Evolutionary conservation across 2,329 filamentous ascomycete genomes (phyloP).

Genomic region (Aspergillus sp.): DNA sequence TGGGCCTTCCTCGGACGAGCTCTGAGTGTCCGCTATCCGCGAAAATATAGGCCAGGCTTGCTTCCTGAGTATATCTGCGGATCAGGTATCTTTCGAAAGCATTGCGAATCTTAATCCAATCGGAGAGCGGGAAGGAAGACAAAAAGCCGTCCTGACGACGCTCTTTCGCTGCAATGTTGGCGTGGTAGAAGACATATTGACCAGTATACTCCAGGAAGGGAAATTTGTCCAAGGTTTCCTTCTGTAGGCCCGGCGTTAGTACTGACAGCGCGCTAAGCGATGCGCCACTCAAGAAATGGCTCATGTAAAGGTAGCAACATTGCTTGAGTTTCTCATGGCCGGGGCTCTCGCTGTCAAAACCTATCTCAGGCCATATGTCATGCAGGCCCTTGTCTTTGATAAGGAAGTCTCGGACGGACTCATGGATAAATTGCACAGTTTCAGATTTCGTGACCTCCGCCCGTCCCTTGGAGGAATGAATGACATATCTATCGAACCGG

Average conservation of each 20-base stretch:
- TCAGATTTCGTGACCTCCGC: slow-evolving; percentile 25
- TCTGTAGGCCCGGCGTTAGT: background rate
- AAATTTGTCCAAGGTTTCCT: background rate
- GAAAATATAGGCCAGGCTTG: slow-evolving; percentile 13
- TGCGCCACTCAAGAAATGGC: background rate
- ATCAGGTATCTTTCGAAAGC: slow-evolving; percentile 29
- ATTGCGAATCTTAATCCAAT: slow-evolving; percentile 32
- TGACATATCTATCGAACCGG: slow-evolving; percentile 14
- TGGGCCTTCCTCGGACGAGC: slow-evolving; percentile 8
- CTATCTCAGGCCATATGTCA: slow-evolving; percentile 31
- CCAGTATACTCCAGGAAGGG: slow-evolving; percentile 40
- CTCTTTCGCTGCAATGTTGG: slow-evolving; percentile 19
- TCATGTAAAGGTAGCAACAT: slow-evolving; percentile 13
- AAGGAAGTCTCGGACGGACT: slow-evolving; percentile 34
- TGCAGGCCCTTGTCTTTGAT: slow-evolving; percentile 26
- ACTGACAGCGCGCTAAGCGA: background rate
- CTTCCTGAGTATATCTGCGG: slow-evolving; percentile 15
- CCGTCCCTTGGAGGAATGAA: slow-evolving; percentile 30
- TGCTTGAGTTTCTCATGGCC: slow-evolving; percentile 46
- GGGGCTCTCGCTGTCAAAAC: slow-evolving; percentile 20
- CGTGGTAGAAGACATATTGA: slow-evolving; percentile 26
- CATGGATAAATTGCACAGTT: slow-evolving; percentile 36
- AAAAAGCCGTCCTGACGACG: slow-evolving; percentile 21
- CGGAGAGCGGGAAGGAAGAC: slow-evolving; percentile 19
- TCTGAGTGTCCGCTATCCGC: slow-evolving; percentile 10